phyloP scores from a whole-genome alignment of 2,329 filamentous ascomycete genomes.

The Talaromyces funiculosus region DNA sequence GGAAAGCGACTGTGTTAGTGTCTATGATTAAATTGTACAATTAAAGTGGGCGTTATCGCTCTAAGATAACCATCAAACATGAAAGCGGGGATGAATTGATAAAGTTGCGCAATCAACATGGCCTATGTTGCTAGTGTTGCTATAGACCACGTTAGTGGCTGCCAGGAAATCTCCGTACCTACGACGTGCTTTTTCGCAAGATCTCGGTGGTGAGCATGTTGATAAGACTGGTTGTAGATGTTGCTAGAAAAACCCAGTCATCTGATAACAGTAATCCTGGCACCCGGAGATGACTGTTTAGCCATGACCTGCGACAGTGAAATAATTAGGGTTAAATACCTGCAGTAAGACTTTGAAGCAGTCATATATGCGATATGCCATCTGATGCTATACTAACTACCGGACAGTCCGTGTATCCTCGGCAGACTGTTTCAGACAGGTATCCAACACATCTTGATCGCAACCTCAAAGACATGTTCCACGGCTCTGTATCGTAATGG shows the following conservation, averaged over 20 bases:
- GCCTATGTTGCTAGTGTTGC: not conserved
- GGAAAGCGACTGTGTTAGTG: not conserved
- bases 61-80: not conserved
- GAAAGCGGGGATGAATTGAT: not conserved
- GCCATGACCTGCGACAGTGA: too few species aligned
- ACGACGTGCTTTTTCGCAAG: not conserved
- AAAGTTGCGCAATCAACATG: not conserved
- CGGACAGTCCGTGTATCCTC: not conserved
- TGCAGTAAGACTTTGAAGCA: not conserved
- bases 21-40: not conserved
- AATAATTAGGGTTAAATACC: not conserved
- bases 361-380: not conserved
- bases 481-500: not conserved
- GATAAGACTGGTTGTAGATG: not conserved
- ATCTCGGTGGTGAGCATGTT: not conserved
- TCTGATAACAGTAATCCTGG: not conserved
- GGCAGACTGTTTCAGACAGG: not conserved
- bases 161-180: not conserved
- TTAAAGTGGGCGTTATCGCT: not conserved
- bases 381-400: not conserved
- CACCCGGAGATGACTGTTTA: too few species aligned
- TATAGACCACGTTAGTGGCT: not conserved
- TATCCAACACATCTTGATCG: not conserved
- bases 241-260: not conserved
- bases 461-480: not conserved